Conservation (phyloP, 2,329 filamentous ascomycete species). For the Plectosphaerella cucumerina region DNA sequence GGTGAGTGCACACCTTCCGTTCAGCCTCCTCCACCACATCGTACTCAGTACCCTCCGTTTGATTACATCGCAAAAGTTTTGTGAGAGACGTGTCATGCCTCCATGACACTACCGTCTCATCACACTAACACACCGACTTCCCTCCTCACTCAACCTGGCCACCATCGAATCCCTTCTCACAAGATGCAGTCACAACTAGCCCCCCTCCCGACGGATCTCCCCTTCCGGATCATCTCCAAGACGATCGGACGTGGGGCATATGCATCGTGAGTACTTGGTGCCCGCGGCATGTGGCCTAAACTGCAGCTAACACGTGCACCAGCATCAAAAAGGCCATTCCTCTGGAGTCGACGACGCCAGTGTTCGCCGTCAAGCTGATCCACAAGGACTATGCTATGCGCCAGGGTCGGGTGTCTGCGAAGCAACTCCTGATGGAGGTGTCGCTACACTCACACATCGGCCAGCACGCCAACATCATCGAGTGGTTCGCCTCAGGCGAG, state of each 20-base stretch:
- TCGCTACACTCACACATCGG: conserved; percentile 85
- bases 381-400: conserved; percentile 93
- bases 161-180: too few relatives aligned
- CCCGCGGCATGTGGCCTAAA: conserved; percentile 2
- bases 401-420: conserved; percentile 80
- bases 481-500: conserved; percentile 84
- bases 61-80: too few relatives aligned
- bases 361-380: conserved; percentile 98
- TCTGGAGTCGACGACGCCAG: conserved; percentile 59
- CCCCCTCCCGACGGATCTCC: conserved; percentile 77
- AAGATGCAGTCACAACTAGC: conserved; percentile 77
- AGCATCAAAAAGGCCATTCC: conserved; percentile 94
- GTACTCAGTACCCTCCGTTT: too few relatives aligned
- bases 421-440: conserved; percentile 90
- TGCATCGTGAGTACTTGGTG: conserved; percentile 66
- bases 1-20: conserved; percentile 4
- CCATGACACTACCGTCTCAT: too few relatives aligned
- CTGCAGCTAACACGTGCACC: conserved; percentile 10
- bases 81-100: too few relatives aligned
- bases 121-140: neutral
- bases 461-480: conserved; percentile 88
- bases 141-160: neutral
- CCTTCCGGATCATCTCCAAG: conserved; percentile 92
- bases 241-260: conserved; percentile 97
- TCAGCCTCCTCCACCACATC: too few relatives aligned